A percentile compares a stretch with the other conserved stretches of the same genome.
Evolutionary conservation across 257 asterid species (phyloP).

Genomic region (Solanum phureja): DNA sequence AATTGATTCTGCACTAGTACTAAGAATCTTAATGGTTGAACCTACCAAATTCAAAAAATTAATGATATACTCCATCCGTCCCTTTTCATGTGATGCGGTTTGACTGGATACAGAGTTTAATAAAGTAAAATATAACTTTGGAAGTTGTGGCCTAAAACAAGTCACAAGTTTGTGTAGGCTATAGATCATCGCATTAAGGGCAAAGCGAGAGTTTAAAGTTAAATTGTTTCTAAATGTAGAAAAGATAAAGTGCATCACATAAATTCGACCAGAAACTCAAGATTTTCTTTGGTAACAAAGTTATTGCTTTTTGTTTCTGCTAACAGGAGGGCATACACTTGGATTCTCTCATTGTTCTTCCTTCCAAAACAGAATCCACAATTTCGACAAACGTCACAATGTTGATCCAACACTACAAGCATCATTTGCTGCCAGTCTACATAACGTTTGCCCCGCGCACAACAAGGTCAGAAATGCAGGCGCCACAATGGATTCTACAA

Average conservation of each 20-base stretch:
- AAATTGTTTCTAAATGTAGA: too few species aligned
- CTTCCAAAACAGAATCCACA: conserved; percentile 80
- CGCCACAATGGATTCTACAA: conserved; percentile 47
- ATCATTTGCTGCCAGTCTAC: conserved; percentile 48
- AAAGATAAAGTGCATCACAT: too few species aligned
- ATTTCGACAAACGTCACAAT: conserved; percentile 28
- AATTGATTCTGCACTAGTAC: neutral
- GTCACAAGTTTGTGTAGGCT: too few species aligned
- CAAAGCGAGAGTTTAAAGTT: neutral
- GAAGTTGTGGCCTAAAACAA: too few species aligned
- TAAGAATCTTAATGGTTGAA: neutral
- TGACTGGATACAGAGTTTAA: neutral
- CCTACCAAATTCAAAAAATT: neutral
- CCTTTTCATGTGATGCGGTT: neutral
- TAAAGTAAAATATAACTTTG: too few species aligned
- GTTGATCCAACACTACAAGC: conserved; percentile 54
- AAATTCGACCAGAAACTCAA: accelerated
- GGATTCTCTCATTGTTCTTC: conserved; percentile 90
- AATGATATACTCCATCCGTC: neutral
- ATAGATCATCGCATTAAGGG: too few species aligned
- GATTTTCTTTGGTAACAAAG: neutral
- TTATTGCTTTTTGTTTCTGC: neutral
- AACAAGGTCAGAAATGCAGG: conserved; percentile 67
- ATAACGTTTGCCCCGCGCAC: conserved; percentile 43
- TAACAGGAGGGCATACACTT: conserved; percentile 79